Base-by-base conservation (phyloP, 345 rosid species). In the Eucalyptus erythrocorys region DNA sequence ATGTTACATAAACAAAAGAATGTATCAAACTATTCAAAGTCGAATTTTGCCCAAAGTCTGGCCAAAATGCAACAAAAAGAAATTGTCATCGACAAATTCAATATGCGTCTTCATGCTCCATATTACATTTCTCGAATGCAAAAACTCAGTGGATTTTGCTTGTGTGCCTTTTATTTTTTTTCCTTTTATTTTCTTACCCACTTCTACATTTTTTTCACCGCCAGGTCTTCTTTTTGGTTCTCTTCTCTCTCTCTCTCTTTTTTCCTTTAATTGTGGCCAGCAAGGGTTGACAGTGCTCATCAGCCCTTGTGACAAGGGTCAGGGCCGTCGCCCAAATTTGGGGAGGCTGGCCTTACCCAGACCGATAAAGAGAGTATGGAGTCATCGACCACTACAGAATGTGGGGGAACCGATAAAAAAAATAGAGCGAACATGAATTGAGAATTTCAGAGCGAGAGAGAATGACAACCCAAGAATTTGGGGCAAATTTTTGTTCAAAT, bases 101-200 rank as follows among this genome's bases (percentile, higher is more conserved):
- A 87, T 92, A 90, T 86, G 89, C 92, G 66, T 91, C 91, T 90
- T 66, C 90, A 89, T 91, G 88, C 91, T 92, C 92, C 88, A 88
- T 85, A 89, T 95, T 92, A 95, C 95, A 96, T 91, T 93, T 94
- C 89, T 92, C 86, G 84, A 91, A 86, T 37, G 76, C 88, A 87
- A 90, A 89, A 91, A 89, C 89, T 87, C 79, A 88, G 89, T 80
- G 90, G 88, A 55, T 89, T 89, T 91, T 89, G 3, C 53, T 6
- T 6, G 53, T 16, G 8, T 50, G 90, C 92, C 92, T 88, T 32
- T 86, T 88, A 64, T 37, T 42, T 37, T n/a, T 79, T 86, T 87
- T 43, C 26, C 45, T 76, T 57, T 79, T 89, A 49, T 34, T 42
- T 66, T 64, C 86, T 48, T 40, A 49, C 43, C 24, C 24, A 76